These are phyloP conservation scores for Dianthus caryophyllus DNA, from an alignment of 148 eudicot species.

Conservation along the genomic window DNA sequence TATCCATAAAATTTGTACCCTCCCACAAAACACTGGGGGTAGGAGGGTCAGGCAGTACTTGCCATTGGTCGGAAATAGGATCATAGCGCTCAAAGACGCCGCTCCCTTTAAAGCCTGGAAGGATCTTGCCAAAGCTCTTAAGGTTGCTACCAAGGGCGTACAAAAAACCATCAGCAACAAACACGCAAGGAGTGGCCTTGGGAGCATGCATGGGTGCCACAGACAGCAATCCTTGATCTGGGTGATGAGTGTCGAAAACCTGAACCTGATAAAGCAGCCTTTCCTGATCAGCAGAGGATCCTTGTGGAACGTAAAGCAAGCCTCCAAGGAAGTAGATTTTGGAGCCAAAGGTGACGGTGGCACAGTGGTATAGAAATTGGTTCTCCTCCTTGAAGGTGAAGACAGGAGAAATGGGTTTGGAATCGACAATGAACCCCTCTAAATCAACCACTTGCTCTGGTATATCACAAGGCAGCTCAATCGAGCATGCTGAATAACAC, in stretches of 20 bases:
- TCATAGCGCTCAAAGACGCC: too few relatives aligned
- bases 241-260: conserved; percentile 2
- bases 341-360: conserved; percentile 1
- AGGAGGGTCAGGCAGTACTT: conserved; percentile 16
- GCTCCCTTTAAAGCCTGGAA: too few relatives aligned
- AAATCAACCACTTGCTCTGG: conserved; percentile 1
- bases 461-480: neutral
- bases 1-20: neutral
- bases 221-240: too few relatives aligned
- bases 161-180: neutral
- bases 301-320: neutral
- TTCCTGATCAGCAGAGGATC: conserved; percentile 1
- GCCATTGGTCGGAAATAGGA: too few relatives aligned
- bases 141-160: conserved; percentile 1
- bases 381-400: neutral
- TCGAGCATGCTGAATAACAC: neutral
- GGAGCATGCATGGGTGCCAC: conserved; percentile 5
- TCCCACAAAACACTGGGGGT: neutral
- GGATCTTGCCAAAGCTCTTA: neutral
- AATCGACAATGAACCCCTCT: conserved; percentile 6
- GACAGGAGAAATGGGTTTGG: too few relatives aligned
- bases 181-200: conserved; percentile 1
- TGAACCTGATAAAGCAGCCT: neutral
- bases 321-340: conserved; percentile 8
- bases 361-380: neutral